Evolutionary conservation across 2,329 filamentous ascomycete species (phyloP), one percentile per base, ranked within the genome.

Genomic region (Tolypocladium pustulatum): DNA sequence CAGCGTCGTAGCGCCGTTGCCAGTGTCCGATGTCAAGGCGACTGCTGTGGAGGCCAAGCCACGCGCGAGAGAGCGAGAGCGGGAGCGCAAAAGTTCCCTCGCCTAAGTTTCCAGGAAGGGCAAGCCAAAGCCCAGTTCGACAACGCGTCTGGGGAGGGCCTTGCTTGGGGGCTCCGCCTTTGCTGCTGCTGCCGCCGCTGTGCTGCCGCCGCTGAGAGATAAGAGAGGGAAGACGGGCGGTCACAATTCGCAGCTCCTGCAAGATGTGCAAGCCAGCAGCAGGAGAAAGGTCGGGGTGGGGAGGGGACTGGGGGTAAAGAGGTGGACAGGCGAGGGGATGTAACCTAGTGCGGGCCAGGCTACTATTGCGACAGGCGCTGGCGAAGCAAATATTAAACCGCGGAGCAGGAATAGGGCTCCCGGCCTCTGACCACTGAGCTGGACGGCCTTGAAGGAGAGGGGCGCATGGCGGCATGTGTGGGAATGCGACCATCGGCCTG

Each of bases 31-130:
- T 22, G 49, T 36, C 55, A 32, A 56, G 55, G 22, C 53, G 51
- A 49, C 49, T 62, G 62, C 60, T 62, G 53, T 58, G 66, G 63
- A 66, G 61, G 68, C 66, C 71, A 72, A 72, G 71, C 66, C 66
- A 68, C 68, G 65, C 63, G 68, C 64, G 66, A 9, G 22, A 66
- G 67, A 66, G 38, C 12, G 36, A 37, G 69, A 66, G 63, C 65
- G 67, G 67, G 40, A 58, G 67, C 69, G 71, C 72, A 74, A 74
- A 74, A 74, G 72, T 74, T 71, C 71, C 72, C 62, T 73, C 67
- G 71, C 67, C 67, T 69, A 72, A 65, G 56, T 69, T 71, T 65
- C 69, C 69, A 57, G 65, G 65, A 68, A 68, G 64, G 72, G 70
- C 66, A 72, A 71, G 65, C 70, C 65, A 68, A 68, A 65, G 68